Percentiles rank a stretch among this genome's conserved stretches.
Evolutionary conservation across 2,329 filamentous ascomycete species (phyloP).

Genomic region (Byssoonygena ceratinophila): DNA sequence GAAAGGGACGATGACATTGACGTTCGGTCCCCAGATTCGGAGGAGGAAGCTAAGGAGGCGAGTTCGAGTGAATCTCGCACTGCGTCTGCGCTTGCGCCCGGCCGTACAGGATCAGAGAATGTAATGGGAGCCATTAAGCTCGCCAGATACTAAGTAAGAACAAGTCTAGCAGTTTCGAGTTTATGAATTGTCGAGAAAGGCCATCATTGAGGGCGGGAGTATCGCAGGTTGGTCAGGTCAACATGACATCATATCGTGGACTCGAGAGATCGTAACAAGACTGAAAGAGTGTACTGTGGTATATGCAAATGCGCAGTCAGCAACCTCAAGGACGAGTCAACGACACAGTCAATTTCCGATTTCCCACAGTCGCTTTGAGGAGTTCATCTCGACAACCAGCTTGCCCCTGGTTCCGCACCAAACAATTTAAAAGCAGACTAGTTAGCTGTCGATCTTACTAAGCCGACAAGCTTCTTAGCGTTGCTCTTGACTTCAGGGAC

Average conservation of each 20-base stretch:
- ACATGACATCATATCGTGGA: neutral
- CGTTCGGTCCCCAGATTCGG: slow-evolving; percentile 52
- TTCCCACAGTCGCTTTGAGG: neutral
- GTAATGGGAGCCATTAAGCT: slow-evolving; percentile 26
- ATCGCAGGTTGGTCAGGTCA: neutral
- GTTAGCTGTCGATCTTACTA: slow-evolving; percentile 1
- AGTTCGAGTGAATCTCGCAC: slow-evolving; percentile 87
- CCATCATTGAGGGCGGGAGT: neutral
- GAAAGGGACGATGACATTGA: slow-evolving; percentile 64
- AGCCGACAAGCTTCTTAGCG: slow-evolving; percentile 1
- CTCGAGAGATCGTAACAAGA: neutral
- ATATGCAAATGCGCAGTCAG: no score
- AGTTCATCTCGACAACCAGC: neutral
- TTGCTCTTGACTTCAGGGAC: neutral
- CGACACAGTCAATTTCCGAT: neutral
- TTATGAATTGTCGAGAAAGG: neutral
- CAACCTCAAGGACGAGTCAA: neutral
- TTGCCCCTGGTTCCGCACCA: neutral
- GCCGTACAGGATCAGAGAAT: slow-evolving; percentile 24
- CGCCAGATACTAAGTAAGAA: neutral
- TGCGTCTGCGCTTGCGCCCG: slow-evolving; percentile 14
- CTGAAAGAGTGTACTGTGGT: neutral
- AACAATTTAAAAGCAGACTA: neutral
- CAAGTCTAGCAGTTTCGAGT: neutral
- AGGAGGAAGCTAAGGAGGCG: slow-evolving; percentile 82